A percentile compares a stretch with the other conserved stretches of the same genome.
These are phyloP conservation scores for Pichia sp. DNA, from an alignment of 1,139 yeast species.

Conservation along the genomic window DNA sequence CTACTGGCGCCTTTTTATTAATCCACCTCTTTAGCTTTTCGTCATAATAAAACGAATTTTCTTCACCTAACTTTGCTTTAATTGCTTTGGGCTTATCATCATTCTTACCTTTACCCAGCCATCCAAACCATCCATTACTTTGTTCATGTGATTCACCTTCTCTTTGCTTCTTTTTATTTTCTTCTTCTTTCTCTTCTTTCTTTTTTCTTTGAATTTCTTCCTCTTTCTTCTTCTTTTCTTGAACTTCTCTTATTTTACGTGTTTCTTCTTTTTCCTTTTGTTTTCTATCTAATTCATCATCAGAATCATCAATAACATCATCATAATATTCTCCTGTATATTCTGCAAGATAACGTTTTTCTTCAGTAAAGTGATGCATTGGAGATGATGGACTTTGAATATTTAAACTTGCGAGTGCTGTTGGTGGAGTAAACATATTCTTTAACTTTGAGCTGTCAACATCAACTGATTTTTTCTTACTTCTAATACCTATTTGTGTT, in stretches of 20 bases:
- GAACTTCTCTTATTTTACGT: conserved; percentile 13
- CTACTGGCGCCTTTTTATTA: conserved; percentile 65
- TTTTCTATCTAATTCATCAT: conserved; percentile 26
- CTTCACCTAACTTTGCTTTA: conserved; percentile 82
- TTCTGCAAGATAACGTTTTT: conserved; percentile 24
- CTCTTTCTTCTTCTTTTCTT: conserved; percentile 23
- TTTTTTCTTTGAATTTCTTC: conserved; percentile 16
- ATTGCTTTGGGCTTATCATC: conserved; percentile 66
- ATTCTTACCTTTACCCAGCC: conserved; percentile 36
- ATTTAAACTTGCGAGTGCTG: neutral
- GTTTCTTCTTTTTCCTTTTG: conserved; percentile 21
- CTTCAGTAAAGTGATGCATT: conserved; percentile 22
- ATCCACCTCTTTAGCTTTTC: conserved; percentile 86
- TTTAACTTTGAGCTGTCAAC: neutral
- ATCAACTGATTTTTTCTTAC: neutral
- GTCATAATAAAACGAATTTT: conserved; percentile 69
- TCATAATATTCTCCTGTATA: conserved; percentile 37
- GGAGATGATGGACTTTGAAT: conserved; percentile 15
- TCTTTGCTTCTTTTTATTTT: conserved; percentile 1
- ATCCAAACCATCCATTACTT: conserved; percentile 44
- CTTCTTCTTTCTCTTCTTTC: conserved; percentile 13
- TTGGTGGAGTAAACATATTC: conserved; percentile 24
- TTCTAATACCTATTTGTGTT: conserved; percentile 15
- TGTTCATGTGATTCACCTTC: conserved; percentile 1
- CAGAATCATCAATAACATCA: conserved; percentile 38